These are phyloP conservation scores for Boletus subcaerulescens DNA, from an alignment of 768 basidiomycete species.

Conservation along the genomic window DNA sequence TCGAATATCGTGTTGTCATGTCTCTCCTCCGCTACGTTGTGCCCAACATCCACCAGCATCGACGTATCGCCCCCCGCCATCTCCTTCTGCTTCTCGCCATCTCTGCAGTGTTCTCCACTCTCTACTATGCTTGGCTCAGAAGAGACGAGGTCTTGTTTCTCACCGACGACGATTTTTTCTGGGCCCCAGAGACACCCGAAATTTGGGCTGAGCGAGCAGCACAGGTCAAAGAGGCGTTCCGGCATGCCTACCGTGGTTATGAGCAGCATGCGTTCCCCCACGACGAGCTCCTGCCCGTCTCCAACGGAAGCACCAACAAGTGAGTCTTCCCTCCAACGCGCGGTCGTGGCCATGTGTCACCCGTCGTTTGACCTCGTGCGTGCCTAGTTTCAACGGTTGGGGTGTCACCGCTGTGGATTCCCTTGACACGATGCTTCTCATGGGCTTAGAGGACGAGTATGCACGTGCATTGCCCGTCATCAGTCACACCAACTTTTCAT, in stretches of 20 bases:
- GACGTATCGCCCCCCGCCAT: slow-evolving; percentile 16
- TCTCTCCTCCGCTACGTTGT: neutral
- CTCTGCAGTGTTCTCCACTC: slow-evolving; percentile 6
- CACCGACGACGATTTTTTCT: neutral
- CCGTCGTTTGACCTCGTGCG: neutral
- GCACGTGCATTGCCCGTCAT: slow-evolving; percentile 54
- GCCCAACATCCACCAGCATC: neutral
- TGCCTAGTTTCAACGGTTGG: slow-evolving; percentile 73
- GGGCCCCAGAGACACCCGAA: slow-evolving; percentile 14
- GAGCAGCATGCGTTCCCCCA: slow-evolving; percentile 56
- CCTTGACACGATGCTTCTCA: slow-evolving; percentile 80
- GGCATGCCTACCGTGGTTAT: slow-evolving; percentile 67
- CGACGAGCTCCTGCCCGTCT: slow-evolving; percentile 60
- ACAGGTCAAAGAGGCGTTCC: slow-evolving; percentile 58
- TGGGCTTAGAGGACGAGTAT: slow-evolving; percentile 74
- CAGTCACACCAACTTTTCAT: slow-evolving; percentile 44
- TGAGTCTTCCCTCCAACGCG: slow-evolving; percentile 27
- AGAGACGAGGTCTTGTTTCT: neutral
- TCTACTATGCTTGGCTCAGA: slow-evolving; percentile 18
- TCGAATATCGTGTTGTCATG: no score
- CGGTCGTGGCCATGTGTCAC: neutral
- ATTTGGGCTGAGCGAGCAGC: slow-evolving; percentile 53
- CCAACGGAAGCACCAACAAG: slow-evolving; percentile 48
- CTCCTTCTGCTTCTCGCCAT: slow-evolving; percentile 14
- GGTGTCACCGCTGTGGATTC: slow-evolving; percentile 75